Conservation (phyloP, 2,329 filamentous ascomycete genomes). For the Colletotrichum acutatum region DNA sequence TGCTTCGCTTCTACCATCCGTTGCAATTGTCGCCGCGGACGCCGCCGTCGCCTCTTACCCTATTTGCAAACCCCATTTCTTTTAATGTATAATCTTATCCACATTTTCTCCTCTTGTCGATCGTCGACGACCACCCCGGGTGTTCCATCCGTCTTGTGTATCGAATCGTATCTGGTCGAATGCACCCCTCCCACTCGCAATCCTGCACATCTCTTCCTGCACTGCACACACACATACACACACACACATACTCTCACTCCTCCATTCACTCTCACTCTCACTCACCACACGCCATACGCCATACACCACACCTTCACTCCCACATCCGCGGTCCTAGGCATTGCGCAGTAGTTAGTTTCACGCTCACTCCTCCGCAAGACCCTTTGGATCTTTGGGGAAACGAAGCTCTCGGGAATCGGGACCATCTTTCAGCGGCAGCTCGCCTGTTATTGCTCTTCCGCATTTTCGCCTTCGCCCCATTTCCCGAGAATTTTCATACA, state of each 20-base stretch:
- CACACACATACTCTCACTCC: not conserved
- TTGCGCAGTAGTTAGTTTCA: not conserved
- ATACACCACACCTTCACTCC: not conserved
- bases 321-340: not conserved
- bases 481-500: not conserved
- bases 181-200: constrained; percentile 19
- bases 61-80: constrained; percentile 6
- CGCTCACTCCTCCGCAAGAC: not conserved
- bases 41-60: not conserved
- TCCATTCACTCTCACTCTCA: not conserved
- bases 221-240: constrained; percentile 5
- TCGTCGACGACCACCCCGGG: constrained; percentile 20
- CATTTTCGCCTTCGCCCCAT: constrained; percentile 14
- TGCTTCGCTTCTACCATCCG: not conserved
- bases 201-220: constrained; percentile 12
- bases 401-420: not conserved
- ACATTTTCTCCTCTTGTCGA: constrained; percentile 32
- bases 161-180: constrained; percentile 30
- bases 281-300: not conserved
- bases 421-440: not conserved
- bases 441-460: not conserved
- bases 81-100: constrained; percentile 25
- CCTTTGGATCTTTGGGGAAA: not conserved
- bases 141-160: constrained; percentile 24
- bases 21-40: not conserved